Conservation (phyloP, 257 asterid genomes). For the Primulina eburnea region DNA sequence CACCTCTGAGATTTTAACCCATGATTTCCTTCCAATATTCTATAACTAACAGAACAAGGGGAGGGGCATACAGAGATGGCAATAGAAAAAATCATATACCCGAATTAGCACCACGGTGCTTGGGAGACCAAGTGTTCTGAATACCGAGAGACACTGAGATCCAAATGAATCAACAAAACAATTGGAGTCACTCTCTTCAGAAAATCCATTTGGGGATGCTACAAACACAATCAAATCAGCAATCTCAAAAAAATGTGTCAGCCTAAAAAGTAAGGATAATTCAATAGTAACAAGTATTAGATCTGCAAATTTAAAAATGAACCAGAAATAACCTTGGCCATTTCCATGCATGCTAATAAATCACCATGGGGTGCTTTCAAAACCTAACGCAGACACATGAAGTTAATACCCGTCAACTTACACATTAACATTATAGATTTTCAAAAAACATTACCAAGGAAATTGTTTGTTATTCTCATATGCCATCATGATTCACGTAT, state of each 20-base stretch:
- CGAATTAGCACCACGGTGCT: constrained; percentile 89
- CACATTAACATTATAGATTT: not conserved
- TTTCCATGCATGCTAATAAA: constrained; percentile 84
- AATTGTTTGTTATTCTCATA: not conserved
- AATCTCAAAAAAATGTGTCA: constrained; percentile 40
- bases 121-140: constrained; percentile 88
- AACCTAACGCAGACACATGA: constrained; percentile 47
- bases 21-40: constrained; percentile 3
- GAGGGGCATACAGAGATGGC: constrained; percentile 2
- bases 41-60: not conserved
- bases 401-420: constrained; percentile 9
- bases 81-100: constrained; percentile 41
- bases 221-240: constrained; percentile 98
- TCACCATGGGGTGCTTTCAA: constrained; percentile 90
- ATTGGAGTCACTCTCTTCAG: constrained; percentile 42
- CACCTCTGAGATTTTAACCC: constrained; percentile 13
- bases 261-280: constrained; percentile 5
- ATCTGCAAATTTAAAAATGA: constrained; percentile 9
- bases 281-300: not conserved
- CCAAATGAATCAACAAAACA: constrained; percentile 83
- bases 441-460: constrained; percentile 7
- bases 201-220: constrained; percentile 61
- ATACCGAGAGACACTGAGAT: constrained; percentile 79
- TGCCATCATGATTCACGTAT: not conserved
- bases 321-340: constrained; percentile 78